phyloP scores from a whole-genome alignment of 2,329 filamentous ascomycete species.

The Chaetothyriales sp. region DNA sequence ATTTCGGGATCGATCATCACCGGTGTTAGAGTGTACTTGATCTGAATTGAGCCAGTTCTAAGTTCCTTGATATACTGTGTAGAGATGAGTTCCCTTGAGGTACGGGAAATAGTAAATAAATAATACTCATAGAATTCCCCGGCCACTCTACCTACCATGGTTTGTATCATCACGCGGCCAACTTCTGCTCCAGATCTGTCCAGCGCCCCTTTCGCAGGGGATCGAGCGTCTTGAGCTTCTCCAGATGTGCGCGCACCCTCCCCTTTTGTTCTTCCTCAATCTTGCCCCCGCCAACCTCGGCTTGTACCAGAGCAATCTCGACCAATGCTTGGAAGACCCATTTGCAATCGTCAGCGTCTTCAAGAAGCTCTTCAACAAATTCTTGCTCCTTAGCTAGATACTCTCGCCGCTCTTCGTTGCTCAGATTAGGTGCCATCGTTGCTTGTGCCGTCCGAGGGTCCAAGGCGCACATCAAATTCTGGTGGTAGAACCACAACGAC shows the following conservation, averaged over 20 bases:
- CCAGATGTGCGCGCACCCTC: slow-evolving; percentile 45
- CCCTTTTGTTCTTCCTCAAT: slow-evolving; percentile 30
- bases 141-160: too few relatives aligned
- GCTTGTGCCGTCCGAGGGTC: slow-evolving; percentile 34
- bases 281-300: slow-evolving; percentile 31
- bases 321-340: slow-evolving; percentile 83
- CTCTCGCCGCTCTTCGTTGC: slow-evolving; percentile 42
- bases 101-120: too few relatives aligned
- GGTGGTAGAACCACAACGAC: slow-evolving; percentile 93
- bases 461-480: slow-evolving; percentile 63
- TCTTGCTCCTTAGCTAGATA: slow-evolving; percentile 59
- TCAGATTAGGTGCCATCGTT: slow-evolving; percentile 51
- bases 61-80: too few relatives aligned
- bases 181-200: slow-evolving; percentile 45
- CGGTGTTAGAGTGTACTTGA: too few relatives aligned
- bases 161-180: background rate
- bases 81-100: too few relatives aligned
- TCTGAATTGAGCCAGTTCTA: too few relatives aligned
- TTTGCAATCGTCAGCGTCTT: slow-evolving; percentile 57
- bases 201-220: slow-evolving; percentile 60
- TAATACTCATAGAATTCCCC: too few relatives aligned
- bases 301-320: slow-evolving; percentile 51
- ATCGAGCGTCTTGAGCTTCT: slow-evolving; percentile 53
- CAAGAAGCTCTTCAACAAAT: slow-evolving; percentile 52
- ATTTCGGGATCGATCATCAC: too few relatives aligned